A percentile compares a stretch with the other conserved stretches of the same genome.
These are phyloP conservation scores for Albophoma yamanashiensis DNA, from an alignment of 2,329 filamentous ascomycete genomes.

Conservation along the genomic window DNA sequence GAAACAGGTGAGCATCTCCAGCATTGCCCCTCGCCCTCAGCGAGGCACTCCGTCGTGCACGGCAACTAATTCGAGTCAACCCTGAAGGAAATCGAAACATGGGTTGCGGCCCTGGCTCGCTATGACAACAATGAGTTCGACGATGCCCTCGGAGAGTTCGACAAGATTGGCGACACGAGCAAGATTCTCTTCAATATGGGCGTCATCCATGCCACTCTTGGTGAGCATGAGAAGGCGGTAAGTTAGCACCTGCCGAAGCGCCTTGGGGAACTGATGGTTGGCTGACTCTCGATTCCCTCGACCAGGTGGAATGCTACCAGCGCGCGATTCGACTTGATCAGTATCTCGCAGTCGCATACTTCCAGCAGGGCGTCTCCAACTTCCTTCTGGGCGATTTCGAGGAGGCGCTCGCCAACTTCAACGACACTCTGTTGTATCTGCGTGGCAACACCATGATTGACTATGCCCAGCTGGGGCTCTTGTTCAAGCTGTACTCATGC, in stretches of 20 bases:
- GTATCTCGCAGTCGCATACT: constrained; percentile 95
- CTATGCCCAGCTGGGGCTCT: constrained; percentile 88
- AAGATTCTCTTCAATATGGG: constrained; percentile 99
- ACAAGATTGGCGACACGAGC: constrained; percentile 83
- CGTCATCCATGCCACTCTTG: constrained; percentile 92
- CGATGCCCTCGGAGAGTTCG: constrained; percentile 73
- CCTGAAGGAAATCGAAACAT: constrained; percentile 90
- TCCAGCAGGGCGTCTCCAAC: constrained; percentile 96
- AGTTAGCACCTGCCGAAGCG: constrained; percentile 24
- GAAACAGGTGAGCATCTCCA: constrained; percentile 40
- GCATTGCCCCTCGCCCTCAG: background rate
- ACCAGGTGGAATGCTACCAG: constrained; percentile 87
- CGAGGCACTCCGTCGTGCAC: background rate
- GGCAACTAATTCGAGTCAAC: background rate
- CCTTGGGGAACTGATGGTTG: background rate
- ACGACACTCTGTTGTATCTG: constrained; percentile 90
- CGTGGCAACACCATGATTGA: constrained; percentile 96
- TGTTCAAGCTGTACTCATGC: constrained; percentile 95
- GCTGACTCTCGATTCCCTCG: constrained; percentile 1
- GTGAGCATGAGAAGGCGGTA: constrained; percentile 92
- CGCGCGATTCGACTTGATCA: constrained; percentile 82
- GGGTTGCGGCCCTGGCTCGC: constrained; percentile 80
- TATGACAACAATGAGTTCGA: constrained; percentile 99
- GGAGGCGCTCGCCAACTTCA: constrained; percentile 95
- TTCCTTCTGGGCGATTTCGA: constrained; percentile 96